Evolutionary conservation across 2,329 filamentous ascomycete genomes (phyloP).

Genomic region (Epichloe gansuensis): DNA sequence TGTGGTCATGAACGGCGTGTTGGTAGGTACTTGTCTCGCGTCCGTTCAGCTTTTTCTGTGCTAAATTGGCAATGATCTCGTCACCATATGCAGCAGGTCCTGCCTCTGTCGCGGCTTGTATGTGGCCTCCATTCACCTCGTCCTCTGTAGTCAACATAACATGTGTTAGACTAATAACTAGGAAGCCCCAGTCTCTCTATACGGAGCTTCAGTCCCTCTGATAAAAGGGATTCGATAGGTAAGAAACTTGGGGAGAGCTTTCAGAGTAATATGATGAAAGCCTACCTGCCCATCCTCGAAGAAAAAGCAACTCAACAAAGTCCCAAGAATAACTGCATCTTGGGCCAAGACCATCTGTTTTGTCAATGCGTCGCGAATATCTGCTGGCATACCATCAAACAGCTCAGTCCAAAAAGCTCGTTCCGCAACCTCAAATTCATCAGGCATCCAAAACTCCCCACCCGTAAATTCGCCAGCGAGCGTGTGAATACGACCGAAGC

Average conservation of each 20-base stretch:
- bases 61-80: too few relatives aligned
- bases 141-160: background rate
- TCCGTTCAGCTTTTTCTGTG: too few relatives aligned
- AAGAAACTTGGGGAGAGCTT: slow-evolving; percentile 17
- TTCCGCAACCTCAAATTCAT: slow-evolving; percentile 16
- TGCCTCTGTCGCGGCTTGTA: too few relatives aligned
- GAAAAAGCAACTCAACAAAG: slow-evolving; percentile 15
- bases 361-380: slow-evolving; percentile 17
- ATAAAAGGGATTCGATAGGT: slow-evolving; percentile 12
- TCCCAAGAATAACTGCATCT: slow-evolving; percentile 18
- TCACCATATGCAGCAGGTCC: too few relatives aligned
- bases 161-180: background rate
- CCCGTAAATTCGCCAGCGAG: slow-evolving; percentile 13
- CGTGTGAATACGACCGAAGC: slow-evolving; percentile 14
- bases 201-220: slow-evolving; percentile 1
- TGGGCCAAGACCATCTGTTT: slow-evolving; percentile 19
- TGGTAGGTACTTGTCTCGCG: too few relatives aligned
- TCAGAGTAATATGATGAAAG: slow-evolving; percentile 10
- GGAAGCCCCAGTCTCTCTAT: background rate
- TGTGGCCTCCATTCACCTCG: background rate
- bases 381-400: slow-evolving; percentile 13
- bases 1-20: too few relatives aligned
- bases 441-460: slow-evolving; percentile 16
- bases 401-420: slow-evolving; percentile 15
- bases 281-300: slow-evolving; percentile 15